Percentiles rank a stretch among this genome's conserved stretches.
Evolutionary conservation across 2,329 filamentous ascomycete species (phyloP).

Genomic region (Geosmithia morbida): DNA sequence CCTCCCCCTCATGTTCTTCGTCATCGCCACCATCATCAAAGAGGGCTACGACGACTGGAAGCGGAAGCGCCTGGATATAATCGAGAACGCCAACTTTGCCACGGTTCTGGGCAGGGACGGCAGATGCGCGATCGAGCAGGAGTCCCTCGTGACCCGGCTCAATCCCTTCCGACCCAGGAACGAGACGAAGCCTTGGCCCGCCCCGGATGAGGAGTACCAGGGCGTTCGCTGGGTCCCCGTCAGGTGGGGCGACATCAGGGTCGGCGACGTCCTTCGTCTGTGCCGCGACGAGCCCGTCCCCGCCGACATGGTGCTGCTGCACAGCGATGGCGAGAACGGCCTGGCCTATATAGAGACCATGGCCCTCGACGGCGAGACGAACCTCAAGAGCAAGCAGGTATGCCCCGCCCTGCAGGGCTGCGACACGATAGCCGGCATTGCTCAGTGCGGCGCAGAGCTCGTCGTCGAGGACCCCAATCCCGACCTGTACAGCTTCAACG

Average conservation of each 20-base stretch:
- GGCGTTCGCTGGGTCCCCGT: constrained; percentile 34
- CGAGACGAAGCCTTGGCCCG: constrained; percentile 11
- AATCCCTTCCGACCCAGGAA: constrained; percentile 18
- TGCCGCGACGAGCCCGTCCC: constrained; percentile 64
- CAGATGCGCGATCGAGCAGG: constrained; percentile 13
- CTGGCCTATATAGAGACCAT: constrained; percentile 77
- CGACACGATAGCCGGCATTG: constrained; percentile 36
- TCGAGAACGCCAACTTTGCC: constrained; percentile 52
- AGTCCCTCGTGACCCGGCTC: constrained; percentile 10
- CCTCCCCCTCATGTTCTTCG: constrained; percentile 60
- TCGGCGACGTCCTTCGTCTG: constrained; percentile 34
- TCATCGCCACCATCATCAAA: constrained; percentile 67
- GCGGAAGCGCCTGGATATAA: constrained; percentile 64
- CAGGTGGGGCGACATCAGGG: constrained; percentile 29
- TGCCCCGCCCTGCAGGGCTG: constrained; percentile 47
- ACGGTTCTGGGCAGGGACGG: constrained; percentile 27
- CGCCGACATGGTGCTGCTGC: constrained; percentile 67
- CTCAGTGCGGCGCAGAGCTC: constrained; percentile 42
- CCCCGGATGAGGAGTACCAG: constrained; percentile 46
- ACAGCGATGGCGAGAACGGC: constrained; percentile 63
- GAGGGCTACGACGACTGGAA: constrained; percentile 80
- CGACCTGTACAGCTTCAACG: constrained; percentile 65
- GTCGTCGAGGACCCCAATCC: constrained; percentile 66
- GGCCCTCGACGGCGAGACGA: constrained; percentile 73
- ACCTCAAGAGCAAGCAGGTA: constrained; percentile 62